Conservation (phyloP, 1,284 basidiomycete species). For the Coniferiporia weirii region DNA sequence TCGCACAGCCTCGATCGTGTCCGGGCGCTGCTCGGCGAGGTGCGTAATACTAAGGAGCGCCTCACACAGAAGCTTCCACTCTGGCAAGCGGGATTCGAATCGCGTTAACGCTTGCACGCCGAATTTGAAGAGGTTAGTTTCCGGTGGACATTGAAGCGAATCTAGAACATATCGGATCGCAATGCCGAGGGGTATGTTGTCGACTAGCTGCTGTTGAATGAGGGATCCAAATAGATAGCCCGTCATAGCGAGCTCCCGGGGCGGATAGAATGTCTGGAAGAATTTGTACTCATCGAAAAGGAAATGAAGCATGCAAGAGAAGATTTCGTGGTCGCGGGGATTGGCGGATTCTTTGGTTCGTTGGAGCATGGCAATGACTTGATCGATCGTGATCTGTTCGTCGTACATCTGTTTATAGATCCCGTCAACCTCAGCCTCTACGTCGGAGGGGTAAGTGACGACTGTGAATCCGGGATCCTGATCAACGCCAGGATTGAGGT, state of each 20-base stretch:
- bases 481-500: constrained; percentile 84
- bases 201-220: constrained; percentile 91
- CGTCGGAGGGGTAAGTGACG: constrained; percentile 82
- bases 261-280: constrained; percentile 94
- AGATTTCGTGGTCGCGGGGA: constrained; percentile 88
- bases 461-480: constrained; percentile 91
- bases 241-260: constrained; percentile 93
- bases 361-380: constrained; percentile 85
- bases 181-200: constrained; percentile 93
- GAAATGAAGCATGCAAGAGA: constrained; percentile 98
- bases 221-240: constrained; percentile 95
- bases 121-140: constrained; percentile 94
- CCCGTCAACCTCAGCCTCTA: constrained; percentile 89
- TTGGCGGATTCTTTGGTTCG: constrained; percentile 81
- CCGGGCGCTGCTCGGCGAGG: constrained; percentile 82
- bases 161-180: constrained; percentile 97
- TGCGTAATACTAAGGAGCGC: constrained; percentile 86
- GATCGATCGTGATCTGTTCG: constrained; percentile 89
- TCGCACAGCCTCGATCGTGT: constrained; percentile 73
- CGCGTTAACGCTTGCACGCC: constrained; percentile 87
- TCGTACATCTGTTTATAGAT: constrained; percentile 99
- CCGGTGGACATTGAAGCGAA: constrained; percentile 84
- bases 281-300: constrained; percentile 99
- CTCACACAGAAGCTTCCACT: constrained; percentile 94
- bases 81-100: constrained; percentile 83